These are phyloP conservation scores for Scorias spongiosa DNA, from an alignment of 2,329 filamentous ascomycete species.

Conservation along the genomic window DNA sequence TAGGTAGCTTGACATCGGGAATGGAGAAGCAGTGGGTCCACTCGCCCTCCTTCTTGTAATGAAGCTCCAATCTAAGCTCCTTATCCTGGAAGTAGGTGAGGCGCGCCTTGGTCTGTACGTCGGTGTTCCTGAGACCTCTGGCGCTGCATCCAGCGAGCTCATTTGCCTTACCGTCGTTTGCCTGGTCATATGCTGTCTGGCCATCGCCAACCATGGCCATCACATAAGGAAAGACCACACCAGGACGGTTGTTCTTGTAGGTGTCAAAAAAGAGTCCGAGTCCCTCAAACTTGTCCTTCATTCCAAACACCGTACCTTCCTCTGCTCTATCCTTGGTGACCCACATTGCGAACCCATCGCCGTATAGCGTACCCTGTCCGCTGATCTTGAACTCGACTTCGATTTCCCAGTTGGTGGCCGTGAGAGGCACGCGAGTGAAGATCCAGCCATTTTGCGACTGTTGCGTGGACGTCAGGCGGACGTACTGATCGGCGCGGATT, in stretches of 20 bases:
- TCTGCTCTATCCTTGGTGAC: slow-evolving; percentile 82
- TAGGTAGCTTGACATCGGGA: slow-evolving; percentile 56
- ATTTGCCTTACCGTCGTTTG: slow-evolving; percentile 82
- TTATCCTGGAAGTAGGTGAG: slow-evolving; percentile 97
- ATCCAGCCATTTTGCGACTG: slow-evolving; percentile 86
- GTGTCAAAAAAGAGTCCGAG: slow-evolving; percentile 94
- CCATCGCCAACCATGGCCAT: slow-evolving; percentile 98
- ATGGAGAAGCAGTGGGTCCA: slow-evolving; percentile 83
- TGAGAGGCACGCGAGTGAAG: slow-evolving; percentile 85
- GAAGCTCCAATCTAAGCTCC: slow-evolving; percentile 73
- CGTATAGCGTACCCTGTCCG: slow-evolving; percentile 77
- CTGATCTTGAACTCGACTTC: slow-evolving; percentile 91
- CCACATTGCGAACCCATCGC: slow-evolving; percentile 97
- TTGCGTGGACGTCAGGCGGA: slow-evolving; percentile 80
- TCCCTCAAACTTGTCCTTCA: slow-evolving; percentile 77
- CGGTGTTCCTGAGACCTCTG: slow-evolving; percentile 67
- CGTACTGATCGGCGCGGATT: slow-evolving; percentile 62
- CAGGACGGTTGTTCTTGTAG: slow-evolving; percentile 98
- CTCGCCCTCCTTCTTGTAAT: slow-evolving; percentile 80
- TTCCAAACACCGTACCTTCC: slow-evolving; percentile 73
- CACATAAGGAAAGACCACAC: slow-evolving; percentile 89
- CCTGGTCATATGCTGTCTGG: slow-evolving; percentile 76
- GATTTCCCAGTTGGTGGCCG: slow-evolving; percentile 97
- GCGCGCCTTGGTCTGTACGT: slow-evolving; percentile 66
- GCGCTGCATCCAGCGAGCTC: slow-evolving; percentile 93